Evolutionary conservation across 768 basidiomycete species (phyloP), one percentile per base, ranked within the genome.

Genomic region (Cystofilobasidium bisporidii): DNA sequence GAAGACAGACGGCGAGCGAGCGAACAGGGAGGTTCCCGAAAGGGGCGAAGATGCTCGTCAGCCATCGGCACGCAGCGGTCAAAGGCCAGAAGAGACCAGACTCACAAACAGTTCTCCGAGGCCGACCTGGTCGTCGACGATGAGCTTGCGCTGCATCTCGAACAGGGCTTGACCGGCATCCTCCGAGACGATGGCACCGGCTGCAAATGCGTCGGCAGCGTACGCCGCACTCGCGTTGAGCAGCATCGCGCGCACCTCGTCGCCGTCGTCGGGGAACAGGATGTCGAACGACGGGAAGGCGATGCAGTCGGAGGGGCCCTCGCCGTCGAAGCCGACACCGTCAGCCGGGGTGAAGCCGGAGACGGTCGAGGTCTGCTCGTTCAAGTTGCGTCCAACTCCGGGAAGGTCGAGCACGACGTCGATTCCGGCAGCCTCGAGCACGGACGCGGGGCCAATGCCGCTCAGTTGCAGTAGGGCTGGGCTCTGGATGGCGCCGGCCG

Each of bases 51-150:
- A n/a, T n/a, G n/a, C n/a, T n/a, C n/a, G n/a, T n/a, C n/a, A n/a
- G n/a, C n/a, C n/a, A n/a, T n/a, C n/a, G n/a, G n/a, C n/a, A n/a
- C n/a, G n/a, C n/a, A n/a, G n/a, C n/a, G n/a, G n/a, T n/a, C n/a
- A n/a, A n/a, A n/a, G n/a, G n/a, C n/a, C n/a, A n/a, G n/a, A n/a
- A n/a, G n/a, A n/a, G n/a, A n/a, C n/a, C n/a, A n/a, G n/a, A n/a
- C n/a, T n/a, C n/a, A 82, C 73, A 43, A 87, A 76, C 26, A 87
- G 76, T 75, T 87, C 86, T 32, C 85, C 76, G 65, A 83, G 80
- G 0, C 82, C 85, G 61, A 82, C 81, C 45, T 80, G 81, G 26
- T n/a, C 41, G 40, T 65, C 64, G 43, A 65, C 38, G 55, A 65
- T 65, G 9, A 65, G 43, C 24, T 56, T 55, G 8, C 55, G 64